Evolutionary conservation across 192 early-diverging fungal genomes (phyloP).

Genomic region (Coemansia umbellata): DNA sequence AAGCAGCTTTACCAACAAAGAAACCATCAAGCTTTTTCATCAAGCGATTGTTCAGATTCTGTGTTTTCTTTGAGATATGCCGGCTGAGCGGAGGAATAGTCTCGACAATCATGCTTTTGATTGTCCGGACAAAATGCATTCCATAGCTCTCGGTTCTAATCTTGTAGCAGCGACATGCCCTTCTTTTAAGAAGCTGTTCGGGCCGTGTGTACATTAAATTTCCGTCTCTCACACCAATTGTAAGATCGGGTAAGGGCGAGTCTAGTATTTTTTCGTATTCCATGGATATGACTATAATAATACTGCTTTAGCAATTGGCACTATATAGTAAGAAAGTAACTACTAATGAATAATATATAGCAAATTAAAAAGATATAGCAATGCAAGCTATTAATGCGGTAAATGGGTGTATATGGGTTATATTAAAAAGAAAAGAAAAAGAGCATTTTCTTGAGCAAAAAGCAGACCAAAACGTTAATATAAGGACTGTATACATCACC

Average conservation of each 20-base stretch:
- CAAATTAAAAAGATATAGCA: too few species aligned
- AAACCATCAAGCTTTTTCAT: conserved; percentile 28
- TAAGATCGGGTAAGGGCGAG: conserved; percentile 31
- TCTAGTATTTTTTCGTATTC: conserved; percentile 14
- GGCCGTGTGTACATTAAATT: conserved; percentile 37
- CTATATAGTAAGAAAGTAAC: too few species aligned
- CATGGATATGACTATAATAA: neutral
- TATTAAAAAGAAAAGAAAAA: too few species aligned
- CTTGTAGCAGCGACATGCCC: conserved; percentile 25
- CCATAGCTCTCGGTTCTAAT: conserved; percentile 3
- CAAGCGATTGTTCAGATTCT: conserved; percentile 15
- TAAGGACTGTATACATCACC: too few species aligned
- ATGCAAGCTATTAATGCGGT: too few species aligned
- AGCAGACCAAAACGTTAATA: too few species aligned
- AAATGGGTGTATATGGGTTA: too few species aligned
- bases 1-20: conserved; percentile 16
- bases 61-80: conserved; percentile 14
- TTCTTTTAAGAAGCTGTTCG: conserved; percentile 33
- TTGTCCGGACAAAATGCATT: conserved; percentile 4
- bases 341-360: too few species aligned
- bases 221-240: conserved; percentile 38
- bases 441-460: too few species aligned
- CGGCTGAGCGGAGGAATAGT: conserved; percentile 10
- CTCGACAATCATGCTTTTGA: conserved; percentile 19
- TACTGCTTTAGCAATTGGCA: too few species aligned